phyloP scores from a whole-genome alignment of 257 asterid species.

The Coffea eugenioides region DNA sequence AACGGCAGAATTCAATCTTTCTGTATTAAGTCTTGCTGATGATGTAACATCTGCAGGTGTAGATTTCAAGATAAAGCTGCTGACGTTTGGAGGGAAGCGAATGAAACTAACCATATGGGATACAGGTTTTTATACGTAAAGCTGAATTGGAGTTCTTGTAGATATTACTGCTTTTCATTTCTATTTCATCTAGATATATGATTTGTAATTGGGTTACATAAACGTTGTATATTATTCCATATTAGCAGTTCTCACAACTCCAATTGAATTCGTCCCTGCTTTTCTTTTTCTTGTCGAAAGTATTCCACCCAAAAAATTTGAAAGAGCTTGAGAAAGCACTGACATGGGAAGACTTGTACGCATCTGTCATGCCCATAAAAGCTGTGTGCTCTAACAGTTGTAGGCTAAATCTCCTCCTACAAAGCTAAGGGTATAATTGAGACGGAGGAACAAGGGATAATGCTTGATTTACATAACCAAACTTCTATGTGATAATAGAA shows the following conservation, averaged over 20 bases:
- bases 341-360: neutral
- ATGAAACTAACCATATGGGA: constrained; percentile 92
- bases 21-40: constrained; percentile 13
- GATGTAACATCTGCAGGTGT: constrained; percentile 50
- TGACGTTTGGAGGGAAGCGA: constrained; percentile 66
- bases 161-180: neutral
- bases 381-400: neutral
- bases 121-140: constrained; percentile 46
- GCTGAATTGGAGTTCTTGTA: neutral
- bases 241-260: neutral
- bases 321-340: neutral
- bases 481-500: neutral
- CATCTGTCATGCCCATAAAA: neutral
- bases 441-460: neutral
- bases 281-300: neutral
- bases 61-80: constrained; percentile 85
- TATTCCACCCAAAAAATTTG: neutral
- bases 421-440: neutral
- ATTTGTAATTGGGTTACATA: neutral
- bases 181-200: neutral
- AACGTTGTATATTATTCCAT: neutral
- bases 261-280: neutral
- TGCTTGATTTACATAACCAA: neutral
- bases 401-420: neutral
- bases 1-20: neutral